Evolutionary conservation across 208 protist genomes (phyloP), one percentile per base, ranked within the genome.

Genomic region (Trypanosoma grayi): DNA sequence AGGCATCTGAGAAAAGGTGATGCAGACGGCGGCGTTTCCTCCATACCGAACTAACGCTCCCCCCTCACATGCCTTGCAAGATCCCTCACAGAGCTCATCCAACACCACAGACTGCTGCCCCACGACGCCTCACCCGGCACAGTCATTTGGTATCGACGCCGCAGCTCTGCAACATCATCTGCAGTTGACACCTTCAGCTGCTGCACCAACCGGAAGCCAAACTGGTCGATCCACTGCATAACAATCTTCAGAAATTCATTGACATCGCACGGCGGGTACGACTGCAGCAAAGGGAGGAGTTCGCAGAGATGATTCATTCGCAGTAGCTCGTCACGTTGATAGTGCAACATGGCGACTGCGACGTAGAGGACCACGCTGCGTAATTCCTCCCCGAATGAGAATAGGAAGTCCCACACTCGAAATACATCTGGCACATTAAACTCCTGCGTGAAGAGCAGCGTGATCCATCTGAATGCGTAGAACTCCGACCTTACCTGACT

Each of bases 391-490:
- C 79, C 72, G 51, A 85, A 87, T 5, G 87, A 91, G 16, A 96
- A 61, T 0, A 96, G 61, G 76, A 87, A 93, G 46, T 96, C 90
- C 87, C 90, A 96, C 6, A 96, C 57, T 9, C 85, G 66, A 59
- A 93, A 73, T 0, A 79, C 63, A 66, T 90, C 81, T 1, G 77
- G 79, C 16, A 87, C 79, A 34, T 80, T 80, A 55, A 96, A 94
- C 53, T 94, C 90, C 30, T 94, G 87, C 34, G 81, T 87, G 50
- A 96, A 90, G 4, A 96, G 70, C 5, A 94, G 68, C 51, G 85
- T 92, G 11, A 96, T 66, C 90, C 90, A 96, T 10, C 90, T 76
- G 36, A 93, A 78, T 9, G 87, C 85, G 45, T 87, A 94, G 41
- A 87, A 82, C 50, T 86, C 77, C 16, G 83, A 72, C 18, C 52